Evolutionary conservation across 495 filamentous ascomycete genomes (phyloP), one percentile per base, ranked within the genome.

Genomic region (Melanomma pulvis-pyrius): DNA sequence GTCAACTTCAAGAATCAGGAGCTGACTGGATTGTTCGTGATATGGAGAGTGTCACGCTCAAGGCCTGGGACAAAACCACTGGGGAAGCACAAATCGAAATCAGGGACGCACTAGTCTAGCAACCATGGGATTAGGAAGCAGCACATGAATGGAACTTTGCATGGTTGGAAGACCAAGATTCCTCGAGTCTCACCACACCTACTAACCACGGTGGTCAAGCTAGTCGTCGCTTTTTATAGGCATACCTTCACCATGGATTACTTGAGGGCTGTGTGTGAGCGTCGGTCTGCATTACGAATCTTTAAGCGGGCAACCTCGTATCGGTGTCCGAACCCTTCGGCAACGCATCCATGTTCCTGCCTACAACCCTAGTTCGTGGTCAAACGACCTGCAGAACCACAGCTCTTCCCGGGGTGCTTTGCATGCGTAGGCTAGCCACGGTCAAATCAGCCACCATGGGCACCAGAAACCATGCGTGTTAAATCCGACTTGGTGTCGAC

Each of bases 11-110:
- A 58, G 83, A 81, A 28, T 90, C 91, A 12, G 89, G 84, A 11
- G 90, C 94, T 22, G 92, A 97, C 78, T 97, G 91, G 88, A 85
- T 97, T 28, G 87, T 97, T 25, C 80, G 83, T 68, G 91, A 98
- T 76, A 78, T 98, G 79, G 78, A 79, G 36, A 90, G 88, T 63
- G 82, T 97, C 41, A 74, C 53, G 32, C 63, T 81, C 30, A 65
- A 55, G 32, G 65, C 49, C 2, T 79, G 72, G 69, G 74, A 79
- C 50, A 51, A 29, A 32, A 72, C 74, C 44, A 69, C 57, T 9
- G 68, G 74, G 21, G 63, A 61, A 52, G 73, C 73, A 30, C 62
- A 57, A 52, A 70, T 81, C 44, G 73, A 81, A 69, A 76, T 81
- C 44, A 29, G 28, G 29, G 65, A 79, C 65, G 74, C 77, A 17